Base-by-base conservation (phyloP, 208 protist species). In the Trypanosoma melophagium region DNA sequence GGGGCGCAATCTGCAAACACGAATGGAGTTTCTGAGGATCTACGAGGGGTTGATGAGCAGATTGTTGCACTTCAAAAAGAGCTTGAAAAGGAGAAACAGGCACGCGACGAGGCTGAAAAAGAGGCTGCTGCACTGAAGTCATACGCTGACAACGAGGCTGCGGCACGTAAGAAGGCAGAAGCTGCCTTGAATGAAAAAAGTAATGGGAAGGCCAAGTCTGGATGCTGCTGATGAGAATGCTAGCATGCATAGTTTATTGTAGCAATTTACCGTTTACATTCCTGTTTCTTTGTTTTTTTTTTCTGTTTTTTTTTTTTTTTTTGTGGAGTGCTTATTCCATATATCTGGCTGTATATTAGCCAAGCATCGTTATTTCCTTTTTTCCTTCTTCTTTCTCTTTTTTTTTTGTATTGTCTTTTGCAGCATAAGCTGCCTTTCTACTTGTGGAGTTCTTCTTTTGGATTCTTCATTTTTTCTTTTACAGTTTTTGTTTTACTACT, bases 201-300 rank as follows among this genome's bases (percentile, higher is more conserved):
- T 24, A 65, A 70, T 5, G 49, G 69, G 17, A 87, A 87, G 66
- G 66, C 74, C 13, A 85, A 81, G 47, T 17, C 19, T 16, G 64
- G 71, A 21, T 85, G 81, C 64, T 86, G 68, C 40, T 84, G 41
- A 53, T 54, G 31, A 24, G 5, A 10, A 17, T 41, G 2, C 24
- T 8, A 64, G 38, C n/a, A 52, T 55, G 31, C 10, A 49, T 35
- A 64, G 38, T 49, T 31, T n/a, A 64, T 13, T 2, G 59, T 7
- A 47, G 19, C 7, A 24, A 5, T 35, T 7, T 7, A 35, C 1
- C 28, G 5, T 35, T 35, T 35, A 35, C 28, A 5, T 35, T 35
- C 28, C 28, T 35, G 28, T 35, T 35, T 35, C 3, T 50, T 50
- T 50, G 1, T 21, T 7, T 50, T 19, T 21, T 19, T 50, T 50